Evolutionary conservation across 2,329 filamentous ascomycete species (phyloP), one percentile per base, ranked within the genome.

Genomic region (Graphium sp.): DNA sequence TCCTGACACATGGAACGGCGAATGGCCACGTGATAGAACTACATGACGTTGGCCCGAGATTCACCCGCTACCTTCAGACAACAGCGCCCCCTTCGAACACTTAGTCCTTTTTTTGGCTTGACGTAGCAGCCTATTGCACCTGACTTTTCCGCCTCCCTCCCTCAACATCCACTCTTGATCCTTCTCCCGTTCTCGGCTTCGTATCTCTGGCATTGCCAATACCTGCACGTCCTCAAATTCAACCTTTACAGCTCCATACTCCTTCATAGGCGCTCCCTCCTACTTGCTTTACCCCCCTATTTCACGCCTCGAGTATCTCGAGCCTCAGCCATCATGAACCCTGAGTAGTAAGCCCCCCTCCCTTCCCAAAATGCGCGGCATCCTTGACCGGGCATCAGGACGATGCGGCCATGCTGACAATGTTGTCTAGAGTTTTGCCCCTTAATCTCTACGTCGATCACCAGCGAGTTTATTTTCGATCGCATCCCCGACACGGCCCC

Each of bases 261-360:
- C 14, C 24, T 18, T n/a, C 18, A 19, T 6, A 9, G 20, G 10
- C n/a, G n/a, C n/a, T n/a, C n/a, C 7, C 21, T 19, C 22, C 9
- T 26, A 22, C 22, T 22, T 26, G 22, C 16, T 30, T 24, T 29
- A 24, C 26, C 30, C 25, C 29, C 28, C 33, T 30, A 14, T 9
- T 14, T 22, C 13, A 16, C 22, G 22, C 19, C 23, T 28, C 25
- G 24, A 25, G 18, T 22, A 12, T 19, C 24, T 29, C 26, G 18
- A 18, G 21, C 32, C 17, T 17, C 48, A 50, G 49, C 55, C 66
- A 81, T 46, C 52, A 89, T 89, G 81, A 89, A 89, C 68, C 81
- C 81, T 53, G 81, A 89, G 81, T 89, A 69, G 81, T 89, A 74
- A 39, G 35, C 39, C 40, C 35, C 42, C 38, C 32, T 38, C 29